Evolutionary conservation across 768 basidiomycete species (phyloP).

Genomic region (Strobilomyces confusus): DNA sequence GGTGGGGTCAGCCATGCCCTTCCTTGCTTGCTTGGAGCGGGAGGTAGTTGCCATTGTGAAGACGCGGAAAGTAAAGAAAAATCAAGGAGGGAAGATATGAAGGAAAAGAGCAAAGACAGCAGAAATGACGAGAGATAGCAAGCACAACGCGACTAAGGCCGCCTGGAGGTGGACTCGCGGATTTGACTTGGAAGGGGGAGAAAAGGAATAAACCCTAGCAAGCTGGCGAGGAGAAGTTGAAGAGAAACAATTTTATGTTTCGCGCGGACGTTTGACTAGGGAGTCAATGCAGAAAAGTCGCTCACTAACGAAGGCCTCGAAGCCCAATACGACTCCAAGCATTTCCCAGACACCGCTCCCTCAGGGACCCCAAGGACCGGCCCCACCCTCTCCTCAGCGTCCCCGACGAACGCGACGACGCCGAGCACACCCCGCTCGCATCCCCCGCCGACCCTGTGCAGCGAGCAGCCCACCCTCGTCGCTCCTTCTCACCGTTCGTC

Average conservation of each 20-base stretch:
- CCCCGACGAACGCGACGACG: constrained; percentile 3
- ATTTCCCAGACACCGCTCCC: constrained; percentile 23
- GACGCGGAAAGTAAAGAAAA: constrained; percentile 21
- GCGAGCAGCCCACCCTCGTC: neutral
- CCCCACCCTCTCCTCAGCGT: neutral
- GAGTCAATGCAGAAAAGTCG: constrained; percentile 29
- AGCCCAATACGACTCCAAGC: constrained; percentile 23
- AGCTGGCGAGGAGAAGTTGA: constrained; percentile 24
- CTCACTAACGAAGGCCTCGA: constrained; percentile 27
- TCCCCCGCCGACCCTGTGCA: neutral
- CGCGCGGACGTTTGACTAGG: constrained; percentile 26
- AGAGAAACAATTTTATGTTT: constrained; percentile 27
- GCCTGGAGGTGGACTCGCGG: constrained; percentile 19
- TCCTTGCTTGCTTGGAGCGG: constrained; percentile 61
- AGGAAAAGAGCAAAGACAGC: constrained; percentile 25
- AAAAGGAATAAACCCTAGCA: constrained; percentile 20
- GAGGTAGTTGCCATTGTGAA: constrained; percentile 57
- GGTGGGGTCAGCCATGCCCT: constrained; percentile 54
- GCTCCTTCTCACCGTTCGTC: constrained; percentile 1
- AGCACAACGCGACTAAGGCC: constrained; percentile 31
- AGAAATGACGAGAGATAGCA: constrained; percentile 36
- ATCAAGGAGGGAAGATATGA: constrained; percentile 29
- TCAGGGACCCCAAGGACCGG: constrained; percentile 24
- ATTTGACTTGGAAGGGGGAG: constrained; percentile 16
- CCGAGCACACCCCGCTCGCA: neutral